Base-by-base conservation (phyloP, 805 yeast genomes). In the Saccharomycopsis sp. region DNA sequence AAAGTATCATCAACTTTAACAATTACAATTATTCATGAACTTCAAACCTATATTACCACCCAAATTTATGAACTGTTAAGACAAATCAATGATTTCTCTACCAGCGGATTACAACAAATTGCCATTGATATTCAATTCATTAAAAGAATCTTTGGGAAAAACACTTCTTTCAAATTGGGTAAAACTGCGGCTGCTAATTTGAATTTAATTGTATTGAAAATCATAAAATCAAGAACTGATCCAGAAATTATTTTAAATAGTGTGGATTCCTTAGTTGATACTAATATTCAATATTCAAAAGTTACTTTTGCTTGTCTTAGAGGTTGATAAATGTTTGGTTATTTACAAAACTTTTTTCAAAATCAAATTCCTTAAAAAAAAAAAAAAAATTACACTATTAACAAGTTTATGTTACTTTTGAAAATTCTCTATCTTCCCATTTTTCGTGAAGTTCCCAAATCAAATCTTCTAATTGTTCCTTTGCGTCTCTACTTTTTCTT, bases 41-140 rank as follows among this genome's bases (percentile, higher is more conserved):
- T 71, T 40, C 66, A 53, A 56, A 67, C 58, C 35, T 69, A 60
- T 52, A 57, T 59, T 31, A 61, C 51, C 25, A 56, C 55, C 42
- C 50, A 57, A n/a, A 54, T 62, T 45, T 60, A 60, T 52, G 65
- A 59, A 42, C 58, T 43, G 29, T 59, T 62, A 44, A 64, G 70
- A 20, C 68, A 62, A 25, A 51, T 71, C 5, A 8, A 5, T 9
- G 52, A 56, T 12, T 61, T 72, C 30, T 64, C 72, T 1, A 55
- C 63, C 6, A 25, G 21, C 12, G 34, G 34, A 1, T 53, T 69
- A 31, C 55, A 69, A 40, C 81, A 75, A 52, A 61, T 67, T 2
- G 61, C 69, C 0, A 67, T 75, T 3, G 82, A 76, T 49, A 51
- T 74, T 21, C 74, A 72, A 50, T 73, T 74, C 48, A 63, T 74